Evolutionary conservation across 2,329 filamentous ascomycete genomes (phyloP).

Genomic region (Exserohilum rostratum): DNA sequence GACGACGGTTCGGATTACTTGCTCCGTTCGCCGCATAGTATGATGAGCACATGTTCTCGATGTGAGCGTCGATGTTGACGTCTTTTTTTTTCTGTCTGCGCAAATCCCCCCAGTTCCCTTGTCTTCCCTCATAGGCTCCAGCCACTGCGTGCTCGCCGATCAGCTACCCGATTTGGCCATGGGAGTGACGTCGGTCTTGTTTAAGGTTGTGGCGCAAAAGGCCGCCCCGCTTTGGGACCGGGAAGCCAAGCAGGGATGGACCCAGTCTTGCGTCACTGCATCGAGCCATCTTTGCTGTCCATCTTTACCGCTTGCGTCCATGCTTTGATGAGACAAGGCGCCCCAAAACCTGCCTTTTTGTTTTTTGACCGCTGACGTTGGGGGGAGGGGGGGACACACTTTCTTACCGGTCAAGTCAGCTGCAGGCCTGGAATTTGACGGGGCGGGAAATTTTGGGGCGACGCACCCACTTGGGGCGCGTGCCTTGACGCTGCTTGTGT

Average conservation of each 20-base stretch:
- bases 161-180: slow-evolving; percentile 1
- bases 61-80: no score
- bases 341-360: slow-evolving; percentile 7
- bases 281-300: slow-evolving; percentile 11
- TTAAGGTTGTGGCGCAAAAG: slow-evolving; percentile 28
- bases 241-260: background rate
- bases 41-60: no score
- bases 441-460: no score
- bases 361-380: slow-evolving; percentile 1
- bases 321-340: background rate
- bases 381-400: no score
- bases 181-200: slow-evolving; percentile 14
- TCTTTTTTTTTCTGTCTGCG: background rate
- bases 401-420: slow-evolving; percentile 7
- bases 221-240: slow-evolving; percentile 7
- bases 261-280: slow-evolving; percentile 11
- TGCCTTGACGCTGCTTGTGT: no score
- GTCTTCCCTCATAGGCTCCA: slow-evolving; percentile 10
- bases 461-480: no score
- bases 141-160: slow-evolving; percentile 7
- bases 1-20: no score
- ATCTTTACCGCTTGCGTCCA: slow-evolving; percentile 19
- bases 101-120: no score
- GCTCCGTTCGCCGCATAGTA: no score
- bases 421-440: no score